phyloP scores from a whole-genome alignment of 2,329 filamentous ascomycete species.

The Neoscytalidium dimidiatum region DNA sequence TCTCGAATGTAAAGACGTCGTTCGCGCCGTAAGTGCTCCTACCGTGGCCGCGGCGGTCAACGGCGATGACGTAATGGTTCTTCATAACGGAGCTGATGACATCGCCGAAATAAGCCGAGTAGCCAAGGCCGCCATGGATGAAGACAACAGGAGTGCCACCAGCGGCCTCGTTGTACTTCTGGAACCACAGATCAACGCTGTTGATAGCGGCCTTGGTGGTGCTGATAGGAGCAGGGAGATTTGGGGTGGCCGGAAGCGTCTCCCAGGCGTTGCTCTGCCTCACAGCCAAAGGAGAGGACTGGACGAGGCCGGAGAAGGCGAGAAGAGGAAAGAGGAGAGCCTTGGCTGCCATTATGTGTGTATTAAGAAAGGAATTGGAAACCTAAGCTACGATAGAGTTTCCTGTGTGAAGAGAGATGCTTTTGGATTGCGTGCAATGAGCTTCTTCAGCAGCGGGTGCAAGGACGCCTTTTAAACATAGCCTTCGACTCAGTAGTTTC shows the following conservation, averaged over 20 bases:
- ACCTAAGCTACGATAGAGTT: not conserved
- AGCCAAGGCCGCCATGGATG: conserved; percentile 45
- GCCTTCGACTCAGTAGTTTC: not conserved
- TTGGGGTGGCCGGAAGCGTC: conserved; percentile 42
- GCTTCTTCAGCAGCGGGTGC: not conserved
- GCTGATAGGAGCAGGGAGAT: conserved; percentile 38
- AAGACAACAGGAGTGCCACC: conserved; percentile 41
- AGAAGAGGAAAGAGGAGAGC: conserved; percentile 8
- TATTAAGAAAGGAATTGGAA: not conserved
- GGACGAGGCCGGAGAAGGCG: conserved; percentile 4
- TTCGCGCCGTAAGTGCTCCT: conserved; percentile 39
- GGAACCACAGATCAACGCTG: conserved; percentile 44
- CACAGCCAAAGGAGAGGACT: conserved; percentile 2
- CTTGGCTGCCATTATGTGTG: conserved; percentile 4
- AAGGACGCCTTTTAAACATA: not conserved
- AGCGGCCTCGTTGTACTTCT: conserved; percentile 42
- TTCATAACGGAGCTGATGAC: conserved; percentile 37
- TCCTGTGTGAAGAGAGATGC: not conserved
- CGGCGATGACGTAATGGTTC: conserved; percentile 42
- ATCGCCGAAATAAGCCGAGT: conserved; percentile 44
- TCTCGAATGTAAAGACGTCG: conserved; percentile 43
- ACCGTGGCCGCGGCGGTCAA: conserved; percentile 47
- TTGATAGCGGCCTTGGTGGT: conserved; percentile 34
- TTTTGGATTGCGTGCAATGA: not conserved
- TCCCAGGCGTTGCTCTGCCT: conserved; percentile 8